These are phyloP conservation scores for Pichia occidentalis DNA, from an alignment of 805 yeast species.

Conservation along the genomic window DNA sequence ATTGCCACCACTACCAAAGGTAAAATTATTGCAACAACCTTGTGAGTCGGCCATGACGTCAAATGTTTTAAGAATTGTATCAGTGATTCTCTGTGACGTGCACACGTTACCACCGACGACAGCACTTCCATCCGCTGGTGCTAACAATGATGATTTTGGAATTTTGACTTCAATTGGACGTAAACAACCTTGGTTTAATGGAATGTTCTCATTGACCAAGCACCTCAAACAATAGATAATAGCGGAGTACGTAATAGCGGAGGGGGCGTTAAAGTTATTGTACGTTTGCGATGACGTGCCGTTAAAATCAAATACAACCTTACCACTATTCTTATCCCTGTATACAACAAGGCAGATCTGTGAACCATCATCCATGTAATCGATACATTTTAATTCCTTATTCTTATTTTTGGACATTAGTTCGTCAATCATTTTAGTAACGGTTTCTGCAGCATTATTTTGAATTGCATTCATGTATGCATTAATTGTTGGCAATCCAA, in stretches of 20 bases:
- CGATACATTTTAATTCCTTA: constrained; percentile 44
- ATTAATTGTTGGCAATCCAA: constrained; percentile 50
- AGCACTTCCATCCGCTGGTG: constrained; percentile 82
- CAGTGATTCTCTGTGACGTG: constrained; percentile 90
- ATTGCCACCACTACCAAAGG: constrained; percentile 78
- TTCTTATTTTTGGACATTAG: constrained; percentile 38
- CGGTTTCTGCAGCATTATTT: constrained; percentile 68
- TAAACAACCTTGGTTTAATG: constrained; percentile 89
- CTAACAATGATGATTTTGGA: constrained; percentile 56
- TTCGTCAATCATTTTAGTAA: constrained; percentile 45
- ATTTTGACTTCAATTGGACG: constrained; percentile 64
- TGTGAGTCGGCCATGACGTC: constrained; percentile 91
- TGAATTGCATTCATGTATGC: constrained; percentile 80
- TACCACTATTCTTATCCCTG: constrained; percentile 38
- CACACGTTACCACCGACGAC: constrained; percentile 94
- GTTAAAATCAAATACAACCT: constrained; percentile 72
- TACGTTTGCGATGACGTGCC: constrained; percentile 85
- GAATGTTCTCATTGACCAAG: constrained; percentile 79
- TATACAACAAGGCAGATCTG: constrained; percentile 47
- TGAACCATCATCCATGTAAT: constrained; percentile 80
- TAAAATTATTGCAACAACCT: constrained; percentile 91
- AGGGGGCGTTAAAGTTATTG: constrained; percentile 90
- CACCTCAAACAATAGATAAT: constrained; percentile 82
- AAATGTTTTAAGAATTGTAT: constrained; percentile 81
- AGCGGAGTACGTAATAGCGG: constrained; percentile 83